Base-by-base conservation (phyloP, 1,139 yeast genomes). In the Kodamaea arcana region DNA sequence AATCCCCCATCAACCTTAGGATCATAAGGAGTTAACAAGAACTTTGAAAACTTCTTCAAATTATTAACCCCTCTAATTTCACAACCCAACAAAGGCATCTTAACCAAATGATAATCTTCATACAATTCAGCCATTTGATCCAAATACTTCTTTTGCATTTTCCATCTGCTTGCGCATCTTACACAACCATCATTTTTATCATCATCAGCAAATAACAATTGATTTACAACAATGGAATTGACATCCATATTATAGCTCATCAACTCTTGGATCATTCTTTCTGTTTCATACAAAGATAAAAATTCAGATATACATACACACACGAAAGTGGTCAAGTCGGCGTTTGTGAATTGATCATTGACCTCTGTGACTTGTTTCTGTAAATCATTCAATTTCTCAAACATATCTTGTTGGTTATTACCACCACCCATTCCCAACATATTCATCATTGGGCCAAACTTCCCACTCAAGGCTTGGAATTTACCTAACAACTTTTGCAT, bases 241-340 rank as follows among this genome's bases (percentile, higher is more conserved):
- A 94, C 95, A 58, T 92, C 98, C 82, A 92, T 92, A 47, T 88
- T 85, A 62, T 86, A 92, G 35, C 94, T 81, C 66, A 88, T 83
- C 57, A 92, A 76, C 58, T 92, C 98, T 65, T 92, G 98, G 48
- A 90, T 85, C 82, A 92, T 79, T 65, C 98, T 81, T 66, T 92
- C 98, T 16, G 97, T 90, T 63, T 92, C 98, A 60, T 92, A 92
- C 35, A 92, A 71, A 2, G 97, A 90, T 54, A 92, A 72, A 62
- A 92, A 92, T 64, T 92, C 98, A 31, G 97, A 87, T 46, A 92
- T 92, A 65, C 98, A 92, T 29, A 92, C 98, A 65, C 97, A 92
- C 18, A 92, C 86, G 60, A 92, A 92, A 0, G 98, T 92, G 15
- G 98, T 92, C 54, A 92, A 71, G 43, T 92, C 97, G 2, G 98